Evolutionary conservation across 2,329 filamentous ascomycete species (phyloP), one percentile per base, ranked within the genome.

Genomic region (Leptographium lundbergii): DNA sequence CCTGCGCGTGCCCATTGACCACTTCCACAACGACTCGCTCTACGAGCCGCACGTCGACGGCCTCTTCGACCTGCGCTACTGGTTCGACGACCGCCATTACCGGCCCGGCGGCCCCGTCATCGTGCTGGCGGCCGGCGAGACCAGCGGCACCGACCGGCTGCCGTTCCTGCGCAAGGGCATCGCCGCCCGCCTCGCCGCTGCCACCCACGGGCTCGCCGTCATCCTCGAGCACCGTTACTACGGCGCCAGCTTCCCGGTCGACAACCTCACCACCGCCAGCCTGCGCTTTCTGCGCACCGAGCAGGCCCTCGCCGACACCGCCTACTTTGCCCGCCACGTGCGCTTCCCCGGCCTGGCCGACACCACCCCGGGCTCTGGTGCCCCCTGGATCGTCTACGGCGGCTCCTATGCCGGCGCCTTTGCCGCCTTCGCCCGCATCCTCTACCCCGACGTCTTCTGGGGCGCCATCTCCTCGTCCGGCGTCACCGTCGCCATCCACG

Each of bases 171-270:
- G 91, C 64, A 88, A 94, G 69, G 90, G 90, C 57, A 86, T 95
- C 57, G 76, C 89, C 0, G 77, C 84, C 42, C 79, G 89, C 63
- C 76, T 95, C 22, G 80, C 86, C 4, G 74, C 85, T 65, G 86
- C 86, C 0, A 89, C 87, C 0, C 75, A 84, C 59, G 90, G 90
- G 1, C 73, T 95, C 29, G 89, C 85, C 3, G 86, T 95, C 2
- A 81, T 95, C 54, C 78, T 95, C 3, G 90, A 95, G 73, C 90
- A 95, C 67, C 82, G 90, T 34, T 95, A 95, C 75, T 95, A 95
- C 67, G 90, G 90, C 59, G 78, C 77, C 14, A 91, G 87, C 68
- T 84, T 86, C 58, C 89, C 89, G 0, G 81, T 81, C 0, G 69
- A 77, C 1, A 79, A 91, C 66, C 75, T 92, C 50, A 77, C 72